Evolutionary conservation across 2,329 filamentous ascomycete species (phyloP), one percentile per base, ranked within the genome.

Genomic region (Epichloe sylvatica): DNA sequence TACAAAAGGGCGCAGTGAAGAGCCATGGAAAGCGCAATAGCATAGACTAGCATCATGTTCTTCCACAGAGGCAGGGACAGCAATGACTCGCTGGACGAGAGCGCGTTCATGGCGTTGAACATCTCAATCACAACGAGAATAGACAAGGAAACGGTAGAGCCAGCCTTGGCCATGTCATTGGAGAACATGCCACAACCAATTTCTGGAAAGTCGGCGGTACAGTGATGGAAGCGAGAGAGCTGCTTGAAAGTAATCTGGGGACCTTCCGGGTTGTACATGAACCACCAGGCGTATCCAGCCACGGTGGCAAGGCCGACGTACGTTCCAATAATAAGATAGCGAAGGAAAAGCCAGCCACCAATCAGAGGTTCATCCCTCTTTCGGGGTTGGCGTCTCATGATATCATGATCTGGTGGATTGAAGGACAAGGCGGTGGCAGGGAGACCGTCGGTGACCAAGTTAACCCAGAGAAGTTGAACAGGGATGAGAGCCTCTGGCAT

Each of bases 261-360:
- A 0, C 92, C 92, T 57, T 83, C 80, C 8, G 81, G 70, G 71
- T 97, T 91, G 74, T 85, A 95, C 84, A 98, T 90, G 75, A 97
- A 98, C 87, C 89, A 98, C 92, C 92, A 98, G n/a, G 88, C 91
- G 64, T 98, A 98, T 43, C 94, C 92, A 62, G 84, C 89, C 19
- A 98, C 94, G 3, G 92, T 98, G 49, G 92, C 92, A 39, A 88
- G 75, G 63, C 92, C 92, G 51, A 98, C 92, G 56, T 98, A 98
- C 8, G 81, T 88, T 53, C 92, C 92, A 59, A 98, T 92, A 46
- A 97, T 83, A 74, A 98, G 81, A 69, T 98, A 98, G 48, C 92
- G 83, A 77, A 97, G 89, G 73, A 98, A 96, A 38, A 98, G 72
- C 92, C 92, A 98, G 52, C 90, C 89, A 42, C 87, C 83, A 48